Evolutionary conservation across 495 filamentous ascomycete genomes (phyloP).

Genomic region (Chaetomium fimeti): DNA sequence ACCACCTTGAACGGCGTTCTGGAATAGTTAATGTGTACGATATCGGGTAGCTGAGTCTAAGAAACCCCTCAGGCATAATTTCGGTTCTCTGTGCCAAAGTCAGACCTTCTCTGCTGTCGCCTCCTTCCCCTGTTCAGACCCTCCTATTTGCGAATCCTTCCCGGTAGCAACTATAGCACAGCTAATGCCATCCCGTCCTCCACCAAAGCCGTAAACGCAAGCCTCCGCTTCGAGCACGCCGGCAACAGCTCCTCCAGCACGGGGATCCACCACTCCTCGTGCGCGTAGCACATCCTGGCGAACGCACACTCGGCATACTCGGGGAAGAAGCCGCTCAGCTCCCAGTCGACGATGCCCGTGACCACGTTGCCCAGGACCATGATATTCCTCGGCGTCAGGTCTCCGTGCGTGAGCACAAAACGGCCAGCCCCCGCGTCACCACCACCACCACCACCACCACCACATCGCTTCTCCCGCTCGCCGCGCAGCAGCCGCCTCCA

Average conservation of each 20-base stretch:
- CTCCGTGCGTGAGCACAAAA: slow-evolving; percentile 16
- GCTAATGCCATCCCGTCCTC: neutral
- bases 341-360: slow-evolving; percentile 16
- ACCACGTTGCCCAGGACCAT: slow-evolving; percentile 5
- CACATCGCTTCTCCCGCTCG: neutral
- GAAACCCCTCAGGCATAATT: neutral
- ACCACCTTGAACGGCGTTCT: neutral
- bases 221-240: slow-evolving; percentile 10
- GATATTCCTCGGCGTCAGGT: slow-evolving; percentile 16
- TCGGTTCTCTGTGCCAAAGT: neutral
- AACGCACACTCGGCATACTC: slow-evolving; percentile 17
- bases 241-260: slow-evolving; percentile 15
- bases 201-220: slow-evolving; percentile 12
- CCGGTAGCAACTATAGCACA: too few relatives aligned
- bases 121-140: neutral
- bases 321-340: slow-evolving; percentile 13
- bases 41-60: neutral
- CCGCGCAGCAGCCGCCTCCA: slow-evolving; percentile 4
- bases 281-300: slow-evolving; percentile 8
- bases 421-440: too few relatives aligned
- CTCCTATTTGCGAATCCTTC: too few relatives aligned
- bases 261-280: slow-evolving; percentile 16
- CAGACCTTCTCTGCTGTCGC: neutral
- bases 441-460: too few relatives aligned
- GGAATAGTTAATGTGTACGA: neutral